A percentile compares a stretch with the other conserved stretches of the same genome.
Conservation (phyloP, 2,329 filamentous ascomycete species). For the Alternaria ethzedia region DNA sequence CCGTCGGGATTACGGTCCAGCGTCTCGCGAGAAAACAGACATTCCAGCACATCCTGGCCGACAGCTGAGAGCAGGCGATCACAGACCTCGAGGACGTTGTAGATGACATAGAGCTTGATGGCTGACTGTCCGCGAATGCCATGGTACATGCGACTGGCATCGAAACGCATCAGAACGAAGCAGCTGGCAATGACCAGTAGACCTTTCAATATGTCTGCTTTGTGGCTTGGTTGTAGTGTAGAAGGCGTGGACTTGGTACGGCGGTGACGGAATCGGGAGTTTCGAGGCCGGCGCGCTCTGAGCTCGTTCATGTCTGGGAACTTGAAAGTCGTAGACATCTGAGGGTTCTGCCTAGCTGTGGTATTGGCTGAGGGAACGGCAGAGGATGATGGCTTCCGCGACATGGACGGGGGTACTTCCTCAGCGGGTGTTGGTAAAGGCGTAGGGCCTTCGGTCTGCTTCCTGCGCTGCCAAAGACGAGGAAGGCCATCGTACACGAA, state of each 20-base stretch:
- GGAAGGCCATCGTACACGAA: constrained; percentile 84
- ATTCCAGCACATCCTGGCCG: constrained; percentile 95
- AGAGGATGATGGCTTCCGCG: constrained; percentile 35
- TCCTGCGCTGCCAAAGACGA: constrained; percentile 73
- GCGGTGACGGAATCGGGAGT: constrained; percentile 62
- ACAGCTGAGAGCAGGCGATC: constrained; percentile 89
- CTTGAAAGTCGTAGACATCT: constrained; percentile 29
- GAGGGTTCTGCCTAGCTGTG: constrained; percentile 31
- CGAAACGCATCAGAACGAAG: constrained; percentile 83
- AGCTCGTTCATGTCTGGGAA: constrained; percentile 38
- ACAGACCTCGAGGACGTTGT: constrained; percentile 93
- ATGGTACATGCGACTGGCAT: constrained; percentile 97
- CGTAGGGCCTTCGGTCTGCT: constrained; percentile 48
- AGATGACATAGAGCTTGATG: constrained; percentile 98
- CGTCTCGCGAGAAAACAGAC: constrained; percentile 90
- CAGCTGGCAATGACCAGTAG: constrained; percentile 87
- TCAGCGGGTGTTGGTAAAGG: constrained; percentile 36
- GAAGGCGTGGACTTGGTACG: constrained; percentile 86
- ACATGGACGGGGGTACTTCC: constrained; percentile 32
- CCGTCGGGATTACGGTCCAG: constrained; percentile 86
- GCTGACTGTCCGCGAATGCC: constrained; percentile 94
- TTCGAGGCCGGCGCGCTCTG: constrained; percentile 35
- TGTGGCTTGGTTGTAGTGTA: constrained; percentile 83
- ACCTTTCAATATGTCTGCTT: constrained; percentile 92
- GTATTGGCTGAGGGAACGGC: constrained; percentile 20